Evolutionary conservation across 345 rosid species (phyloP).

Genomic region (Camelina hispida): DNA sequence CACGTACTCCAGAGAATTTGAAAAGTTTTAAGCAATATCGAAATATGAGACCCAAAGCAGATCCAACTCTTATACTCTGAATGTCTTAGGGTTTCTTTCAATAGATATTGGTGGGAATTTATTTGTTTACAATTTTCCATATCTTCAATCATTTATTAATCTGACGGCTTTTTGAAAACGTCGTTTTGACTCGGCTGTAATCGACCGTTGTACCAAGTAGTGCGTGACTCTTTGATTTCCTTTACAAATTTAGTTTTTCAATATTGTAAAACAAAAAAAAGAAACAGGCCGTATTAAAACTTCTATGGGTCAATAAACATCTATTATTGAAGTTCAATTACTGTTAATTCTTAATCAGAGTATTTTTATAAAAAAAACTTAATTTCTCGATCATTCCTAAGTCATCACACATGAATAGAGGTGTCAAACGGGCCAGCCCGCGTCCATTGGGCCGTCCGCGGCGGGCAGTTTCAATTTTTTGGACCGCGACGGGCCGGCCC

Average conservation of each 20-base stretch:
- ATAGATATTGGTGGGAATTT: neutral
- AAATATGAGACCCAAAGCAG: neutral
- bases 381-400: neutral
- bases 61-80: neutral
- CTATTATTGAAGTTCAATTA: neutral
- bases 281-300: neutral
- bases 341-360: neutral
- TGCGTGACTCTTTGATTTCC: constrained; percentile 15
- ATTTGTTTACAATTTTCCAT: constrained; percentile 2
- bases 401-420: neutral
- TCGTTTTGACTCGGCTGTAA: neutral
- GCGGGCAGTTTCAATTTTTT: too few relatives aligned
- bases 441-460: too few relatives aligned
- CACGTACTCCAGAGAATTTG: neutral
- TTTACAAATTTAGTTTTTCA: neutral
- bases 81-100: neutral
- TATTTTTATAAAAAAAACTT: neutral
- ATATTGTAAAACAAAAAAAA: neutral
- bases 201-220: neutral
- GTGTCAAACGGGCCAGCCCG: too few relatives aligned
- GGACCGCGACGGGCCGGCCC: too few relatives aligned
- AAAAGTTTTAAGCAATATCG: neutral
- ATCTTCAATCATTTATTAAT: neutral
- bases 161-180: neutral
- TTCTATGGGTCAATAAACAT: neutral